Conservation (phyloP, 192 early-diverging fungal genomes). For the Mortierella antarctica region DNA sequence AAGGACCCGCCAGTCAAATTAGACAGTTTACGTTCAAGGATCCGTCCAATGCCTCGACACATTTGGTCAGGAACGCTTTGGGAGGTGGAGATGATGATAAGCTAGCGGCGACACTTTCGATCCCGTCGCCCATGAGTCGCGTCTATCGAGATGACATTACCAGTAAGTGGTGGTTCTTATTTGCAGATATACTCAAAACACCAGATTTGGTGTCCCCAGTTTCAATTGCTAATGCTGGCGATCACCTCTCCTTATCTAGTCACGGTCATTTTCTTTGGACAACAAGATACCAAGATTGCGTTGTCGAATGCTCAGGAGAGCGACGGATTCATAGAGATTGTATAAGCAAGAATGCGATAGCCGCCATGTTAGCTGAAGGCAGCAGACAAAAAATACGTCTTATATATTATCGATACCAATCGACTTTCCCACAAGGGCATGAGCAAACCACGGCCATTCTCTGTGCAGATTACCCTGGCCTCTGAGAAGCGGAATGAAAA, state of each 20-base stretch:
- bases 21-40: conserved; percentile 54
- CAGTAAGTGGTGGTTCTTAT: conserved; percentile 14
- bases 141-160: conserved; percentile 89
- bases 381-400: background rate
- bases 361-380: background rate
- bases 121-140: conserved; percentile 75
- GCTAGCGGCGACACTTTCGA: conserved; percentile 71
- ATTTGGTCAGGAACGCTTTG: conserved; percentile 75
- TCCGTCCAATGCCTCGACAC: conserved; percentile 72
- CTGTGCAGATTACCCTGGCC: background rate
- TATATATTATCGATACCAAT: background rate
- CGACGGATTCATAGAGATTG: conserved; percentile 47
- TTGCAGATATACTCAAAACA: background rate
- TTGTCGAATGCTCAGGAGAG: conserved; percentile 9
- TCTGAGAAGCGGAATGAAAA: too few relatives aligned
- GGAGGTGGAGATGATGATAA: conserved; percentile 69
- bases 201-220: background rate
- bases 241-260: conserved; percentile 9
- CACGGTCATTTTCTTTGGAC: conserved; percentile 47
- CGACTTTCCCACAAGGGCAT: background rate
- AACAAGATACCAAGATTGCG: conserved; percentile 15
- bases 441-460: background rate
- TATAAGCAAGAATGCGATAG: background rate
- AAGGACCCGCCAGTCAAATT: conserved; percentile 39
- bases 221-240: background rate